These are phyloP conservation scores for Asterochloris erici DNA, from an alignment of 139 green algal genomes.

Conservation along the genomic window DNA sequence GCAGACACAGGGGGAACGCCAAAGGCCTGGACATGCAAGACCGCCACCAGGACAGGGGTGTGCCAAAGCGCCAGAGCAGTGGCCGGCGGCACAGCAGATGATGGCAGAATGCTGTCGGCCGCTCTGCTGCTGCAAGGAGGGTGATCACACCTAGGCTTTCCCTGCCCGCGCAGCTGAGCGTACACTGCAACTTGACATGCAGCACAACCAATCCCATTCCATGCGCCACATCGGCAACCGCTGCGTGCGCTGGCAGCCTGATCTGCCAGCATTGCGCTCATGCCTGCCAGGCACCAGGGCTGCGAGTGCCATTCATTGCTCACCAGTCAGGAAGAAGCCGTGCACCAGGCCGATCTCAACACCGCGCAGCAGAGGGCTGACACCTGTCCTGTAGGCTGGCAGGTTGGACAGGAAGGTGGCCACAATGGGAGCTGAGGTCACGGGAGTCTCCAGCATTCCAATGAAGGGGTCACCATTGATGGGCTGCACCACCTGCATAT, in stretches of 20 bases:
- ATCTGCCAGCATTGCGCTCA: background rate
- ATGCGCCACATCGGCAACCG: background rate
- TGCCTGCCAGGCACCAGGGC: background rate
- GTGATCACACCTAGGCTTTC: too few species aligned
- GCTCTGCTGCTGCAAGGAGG: too few species aligned
- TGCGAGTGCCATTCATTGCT: background rate
- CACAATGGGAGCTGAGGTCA: conserved; percentile 90
- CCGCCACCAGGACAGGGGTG: too few species aligned
- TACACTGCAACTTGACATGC: too few species aligned
- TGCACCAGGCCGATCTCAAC: conserved; percentile 98
- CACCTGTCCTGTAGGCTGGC: conserved; percentile 91
- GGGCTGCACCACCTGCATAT: conserved; percentile 80
- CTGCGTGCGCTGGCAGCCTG: background rate
- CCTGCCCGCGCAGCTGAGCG: too few species aligned
- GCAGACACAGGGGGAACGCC: too few species aligned
- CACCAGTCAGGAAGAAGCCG: conserved; percentile 85
- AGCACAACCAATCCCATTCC: too few species aligned
- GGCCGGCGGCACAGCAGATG: too few species aligned
- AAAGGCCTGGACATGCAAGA: too few species aligned
- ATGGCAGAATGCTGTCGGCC: too few species aligned
- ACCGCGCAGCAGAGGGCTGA: conserved; percentile 90
- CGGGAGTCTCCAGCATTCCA: conserved; percentile 94
- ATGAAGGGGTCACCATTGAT: conserved; percentile 97
- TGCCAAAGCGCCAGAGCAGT: too few species aligned
- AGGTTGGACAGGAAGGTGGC: conserved; percentile 92